Evolutionary conservation across 306 rosid genomes (phyloP).

Genomic region (Hippophae tibetana): DNA sequence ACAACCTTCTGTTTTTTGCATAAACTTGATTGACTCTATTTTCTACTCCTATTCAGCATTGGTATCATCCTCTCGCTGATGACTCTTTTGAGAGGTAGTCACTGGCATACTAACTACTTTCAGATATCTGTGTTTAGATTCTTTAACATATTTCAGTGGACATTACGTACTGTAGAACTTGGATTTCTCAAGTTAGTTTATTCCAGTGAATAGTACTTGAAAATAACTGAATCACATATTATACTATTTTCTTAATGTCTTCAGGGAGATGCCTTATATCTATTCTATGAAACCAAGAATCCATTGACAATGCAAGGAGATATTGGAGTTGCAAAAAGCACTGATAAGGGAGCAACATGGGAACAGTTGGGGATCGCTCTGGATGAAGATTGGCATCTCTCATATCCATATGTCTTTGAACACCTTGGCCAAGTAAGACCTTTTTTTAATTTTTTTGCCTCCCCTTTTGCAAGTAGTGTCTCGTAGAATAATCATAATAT

Average conservation of each 20-base stretch:
- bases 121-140: too few species aligned
- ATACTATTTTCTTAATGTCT: conserved; percentile 13
- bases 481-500: too few species aligned
- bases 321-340: conserved; percentile 89
- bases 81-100: too few species aligned
- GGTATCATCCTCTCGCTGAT: too few species aligned
- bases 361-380: conserved; percentile 80
- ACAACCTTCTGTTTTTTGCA: too few species aligned
- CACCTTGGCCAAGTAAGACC: conserved; percentile 63
- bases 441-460: not conserved
- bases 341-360: conserved; percentile 93
- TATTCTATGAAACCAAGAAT: conserved; percentile 90
- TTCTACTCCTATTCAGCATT: too few species aligned
- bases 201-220: conserved; percentile 7
- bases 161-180: too few species aligned
- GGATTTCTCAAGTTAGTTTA: not conserved
- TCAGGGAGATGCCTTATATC: conserved; percentile 67
- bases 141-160: too few species aligned
- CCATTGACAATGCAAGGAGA: conserved; percentile 83
- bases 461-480: not conserved
- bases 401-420: conserved; percentile 75
- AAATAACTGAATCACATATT: conserved; percentile 2
- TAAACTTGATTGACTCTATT: too few species aligned
- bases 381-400: conserved; percentile 96
- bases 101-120: too few species aligned